phyloP scores from a whole-genome alignment of 345 rosid genomes.

The Brassica nigra region DNA sequence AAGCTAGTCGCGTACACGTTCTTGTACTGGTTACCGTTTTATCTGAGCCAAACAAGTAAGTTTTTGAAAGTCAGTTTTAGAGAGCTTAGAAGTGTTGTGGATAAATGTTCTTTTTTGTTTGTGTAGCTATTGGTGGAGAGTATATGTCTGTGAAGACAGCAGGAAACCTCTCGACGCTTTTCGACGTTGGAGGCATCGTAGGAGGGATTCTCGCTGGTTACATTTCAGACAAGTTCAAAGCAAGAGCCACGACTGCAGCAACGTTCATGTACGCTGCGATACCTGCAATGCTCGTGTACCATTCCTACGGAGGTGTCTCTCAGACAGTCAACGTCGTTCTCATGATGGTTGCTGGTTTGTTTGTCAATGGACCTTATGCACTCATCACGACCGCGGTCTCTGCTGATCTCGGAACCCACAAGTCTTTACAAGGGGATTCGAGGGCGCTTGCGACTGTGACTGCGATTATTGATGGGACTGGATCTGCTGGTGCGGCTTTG shows the following conservation, averaged over 20 bases:
- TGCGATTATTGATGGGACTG: conserved; percentile 93
- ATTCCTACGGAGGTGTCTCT: conserved; percentile 69
- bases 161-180: conserved; percentile 87
- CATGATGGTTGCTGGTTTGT: conserved; percentile 88
- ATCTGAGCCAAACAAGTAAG: conserved; percentile 84
- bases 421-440: conserved; percentile 79
- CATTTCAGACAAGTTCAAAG: conserved; percentile 78
- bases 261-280: conserved; percentile 84
- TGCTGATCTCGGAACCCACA: conserved; percentile 92
- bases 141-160: conserved; percentile 87
- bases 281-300: conserved; percentile 79
- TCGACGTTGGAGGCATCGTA: conserved; percentile 87
- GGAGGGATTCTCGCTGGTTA: conserved; percentile 89
- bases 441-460: conserved; percentile 95
- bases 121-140: conserved; percentile 85
- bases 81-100: not conserved
- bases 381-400: conserved; percentile 97
- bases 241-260: conserved; percentile 85
- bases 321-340: conserved; percentile 59
- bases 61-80: not conserved
- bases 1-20: conserved; percentile 93
- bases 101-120: conserved; percentile 22
- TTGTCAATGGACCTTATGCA: conserved; percentile 92
- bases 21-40: conserved; percentile 91
- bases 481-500: conserved; percentile 90